These are phyloP conservation scores for Barnettozyma sp. DNA, from an alignment of 805 yeast genomes.

Conservation along the genomic window DNA sequence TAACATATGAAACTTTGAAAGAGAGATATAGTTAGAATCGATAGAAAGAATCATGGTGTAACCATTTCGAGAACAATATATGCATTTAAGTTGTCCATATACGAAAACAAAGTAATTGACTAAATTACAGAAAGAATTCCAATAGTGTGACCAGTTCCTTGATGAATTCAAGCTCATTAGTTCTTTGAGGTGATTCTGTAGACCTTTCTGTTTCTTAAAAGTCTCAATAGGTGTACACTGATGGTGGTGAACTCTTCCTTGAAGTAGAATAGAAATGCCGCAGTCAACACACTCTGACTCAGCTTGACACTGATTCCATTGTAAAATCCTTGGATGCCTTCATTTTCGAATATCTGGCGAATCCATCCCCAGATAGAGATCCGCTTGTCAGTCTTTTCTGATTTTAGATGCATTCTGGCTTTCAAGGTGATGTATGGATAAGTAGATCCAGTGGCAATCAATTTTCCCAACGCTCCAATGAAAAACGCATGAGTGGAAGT, in stretches of 20 bases:
- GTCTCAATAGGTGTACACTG: constrained; percentile 46
- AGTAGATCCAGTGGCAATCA: constrained; percentile 81
- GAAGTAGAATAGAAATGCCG: constrained; percentile 85
- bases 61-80: too few species aligned
- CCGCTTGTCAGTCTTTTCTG: constrained; percentile 26
- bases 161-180: too few species aligned
- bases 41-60: background rate
- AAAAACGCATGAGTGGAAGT: constrained; percentile 74
- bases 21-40: constrained; percentile 18
- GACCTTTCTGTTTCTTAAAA: constrained; percentile 25
- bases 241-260: constrained; percentile 74
- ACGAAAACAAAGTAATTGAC: too few species aligned
- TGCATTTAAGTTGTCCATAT: too few species aligned
- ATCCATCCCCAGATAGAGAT: constrained; percentile 43
- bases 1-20: constrained; percentile 63
- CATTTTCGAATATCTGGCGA: constrained; percentile 52
- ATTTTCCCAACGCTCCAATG: constrained; percentile 84
- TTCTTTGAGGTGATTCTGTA: constrained; percentile 1
- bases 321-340: constrained; percentile 74
- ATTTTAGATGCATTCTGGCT: constrained; percentile 76
- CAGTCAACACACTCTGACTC: constrained; percentile 76
- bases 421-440: constrained; percentile 90
- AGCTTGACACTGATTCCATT: constrained; percentile 77
- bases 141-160: too few species aligned
- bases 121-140: too few species aligned